These are phyloP conservation scores for Fusarium citri DNA, from an alignment of 2,329 filamentous ascomycete species.

Conservation along the genomic window DNA sequence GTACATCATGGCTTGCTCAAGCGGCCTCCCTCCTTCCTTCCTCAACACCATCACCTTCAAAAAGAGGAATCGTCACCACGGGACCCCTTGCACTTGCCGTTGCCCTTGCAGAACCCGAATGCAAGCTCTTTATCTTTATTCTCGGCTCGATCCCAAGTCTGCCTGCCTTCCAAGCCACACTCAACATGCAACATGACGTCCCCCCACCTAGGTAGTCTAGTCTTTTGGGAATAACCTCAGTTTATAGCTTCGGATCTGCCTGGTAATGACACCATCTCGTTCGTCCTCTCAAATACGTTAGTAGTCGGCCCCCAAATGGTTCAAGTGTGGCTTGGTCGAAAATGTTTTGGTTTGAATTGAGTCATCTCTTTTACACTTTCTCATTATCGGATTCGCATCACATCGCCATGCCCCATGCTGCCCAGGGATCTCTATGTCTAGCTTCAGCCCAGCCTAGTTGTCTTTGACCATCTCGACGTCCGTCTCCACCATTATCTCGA, in stretches of 20 bases:
- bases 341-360: background rate
- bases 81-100: constrained; percentile 37
- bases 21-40: constrained; percentile 22
- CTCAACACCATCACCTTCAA: constrained; percentile 30
- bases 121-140: constrained; percentile 21
- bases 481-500: background rate
- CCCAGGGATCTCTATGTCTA: constrained; percentile 28
- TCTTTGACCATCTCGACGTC: constrained; percentile 8
- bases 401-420: constrained; percentile 33
- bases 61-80: constrained; percentile 36
- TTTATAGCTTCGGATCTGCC: background rate
- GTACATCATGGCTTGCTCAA: constrained; percentile 25
- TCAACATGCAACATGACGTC: background rate
- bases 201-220: background rate
- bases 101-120: constrained; percentile 18
- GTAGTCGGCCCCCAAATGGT: background rate
- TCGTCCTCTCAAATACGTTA: background rate
- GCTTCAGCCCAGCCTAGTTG: constrained; percentile 33
- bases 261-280: background rate
- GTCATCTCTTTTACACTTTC: constrained; percentile 9
- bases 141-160: constrained; percentile 14
- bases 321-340: constrained; percentile 1
- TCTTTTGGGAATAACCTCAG: constrained; percentile 27
- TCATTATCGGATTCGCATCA: constrained; percentile 2
- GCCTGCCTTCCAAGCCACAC: constrained; percentile 4